Evolutionary conservation across 2,329 filamentous ascomycete genomes (phyloP).

Genomic region (Botrytis tulipae): DNA sequence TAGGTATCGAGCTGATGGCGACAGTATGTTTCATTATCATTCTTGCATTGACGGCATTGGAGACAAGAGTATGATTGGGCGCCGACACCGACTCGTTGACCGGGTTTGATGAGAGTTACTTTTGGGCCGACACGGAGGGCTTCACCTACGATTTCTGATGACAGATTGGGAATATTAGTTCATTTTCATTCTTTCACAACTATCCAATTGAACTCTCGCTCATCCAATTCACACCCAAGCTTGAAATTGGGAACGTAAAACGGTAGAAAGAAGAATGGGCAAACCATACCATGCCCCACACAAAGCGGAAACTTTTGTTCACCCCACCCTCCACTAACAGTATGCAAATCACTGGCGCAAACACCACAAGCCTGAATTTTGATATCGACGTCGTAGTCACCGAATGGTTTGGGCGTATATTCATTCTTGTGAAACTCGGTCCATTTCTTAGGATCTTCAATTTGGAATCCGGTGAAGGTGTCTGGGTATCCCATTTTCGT

Average conservation of each 20-base stretch:
- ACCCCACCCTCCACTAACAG: conserved; percentile 59
- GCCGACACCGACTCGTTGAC: conserved; percentile 54
- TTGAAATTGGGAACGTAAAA: background rate
- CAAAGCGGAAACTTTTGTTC: conserved; percentile 51
- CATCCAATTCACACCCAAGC: background rate
- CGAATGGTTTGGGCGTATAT: conserved; percentile 82
- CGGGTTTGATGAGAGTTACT: conserved; percentile 56
- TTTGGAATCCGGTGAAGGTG: conserved; percentile 61
- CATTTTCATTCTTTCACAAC: background rate
- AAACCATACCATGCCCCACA: conserved; percentile 47
- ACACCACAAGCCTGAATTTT: conserved; percentile 80
- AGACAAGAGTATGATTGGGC: conserved; percentile 55
- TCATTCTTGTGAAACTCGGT: conserved; percentile 44
- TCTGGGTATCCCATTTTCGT: conserved; percentile 48
- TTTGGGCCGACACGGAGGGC: conserved; percentile 66
- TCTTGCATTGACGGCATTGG: conserved; percentile 53
- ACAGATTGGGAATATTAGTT: background rate
- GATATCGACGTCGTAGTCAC: conserved; percentile 83
- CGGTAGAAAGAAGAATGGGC: background rate
- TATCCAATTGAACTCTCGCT: background rate
- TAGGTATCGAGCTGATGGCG: conserved; percentile 51
- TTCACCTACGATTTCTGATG: conserved; percentile 63
- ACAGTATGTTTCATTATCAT: conserved; percentile 57
- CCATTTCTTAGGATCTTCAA: conserved; percentile 40
- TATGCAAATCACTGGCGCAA: conserved; percentile 71